Conservation (phyloP, 2,329 filamentous ascomycete species). For the Sporothrix inflata region DNA sequence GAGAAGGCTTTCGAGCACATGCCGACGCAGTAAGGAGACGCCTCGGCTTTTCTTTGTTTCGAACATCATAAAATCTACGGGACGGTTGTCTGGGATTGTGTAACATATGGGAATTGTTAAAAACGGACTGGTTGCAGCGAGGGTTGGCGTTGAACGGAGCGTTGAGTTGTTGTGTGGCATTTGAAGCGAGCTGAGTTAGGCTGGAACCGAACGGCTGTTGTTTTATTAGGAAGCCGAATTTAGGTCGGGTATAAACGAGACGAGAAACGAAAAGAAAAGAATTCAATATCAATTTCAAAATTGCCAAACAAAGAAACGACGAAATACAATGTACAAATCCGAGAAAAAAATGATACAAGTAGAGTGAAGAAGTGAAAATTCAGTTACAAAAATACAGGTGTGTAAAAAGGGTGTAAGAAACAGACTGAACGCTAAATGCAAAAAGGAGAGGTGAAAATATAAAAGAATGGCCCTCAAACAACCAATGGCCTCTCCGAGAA, state of each 20-base stretch:
- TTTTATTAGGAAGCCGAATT: not conserved
- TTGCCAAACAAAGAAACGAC: not conserved
- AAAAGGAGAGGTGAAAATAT: not conserved
- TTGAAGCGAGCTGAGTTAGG: not conserved
- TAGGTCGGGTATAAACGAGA: not conserved
- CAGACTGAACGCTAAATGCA: not conserved
- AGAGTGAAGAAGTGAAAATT: not conserved
- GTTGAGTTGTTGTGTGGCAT: not conserved
- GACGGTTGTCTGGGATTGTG: constrained; percentile 1
- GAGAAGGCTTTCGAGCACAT: constrained; percentile 66
- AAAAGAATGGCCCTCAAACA: not conserved
- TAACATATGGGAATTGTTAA: constrained; percentile 15
- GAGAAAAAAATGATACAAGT: not conserved
- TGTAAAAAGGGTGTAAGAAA: not conserved
- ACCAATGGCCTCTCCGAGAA: not conserved
- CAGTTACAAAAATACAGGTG: not conserved
- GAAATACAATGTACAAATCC: not conserved
- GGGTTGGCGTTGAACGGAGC: constrained; percentile 18
- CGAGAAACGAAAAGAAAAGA: constrained; percentile 15
- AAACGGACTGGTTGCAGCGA: not conserved
- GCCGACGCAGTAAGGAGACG: constrained; percentile 55
- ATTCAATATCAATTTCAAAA: not conserved
- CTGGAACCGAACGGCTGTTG: constrained; percentile 8
- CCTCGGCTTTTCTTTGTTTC: not conserved
- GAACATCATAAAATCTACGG: not conserved